These are phyloP conservation scores for Pseudogymnoascus sp. DNA, from an alignment of 2,329 filamentous ascomycete species.

Conservation along the genomic window DNA sequence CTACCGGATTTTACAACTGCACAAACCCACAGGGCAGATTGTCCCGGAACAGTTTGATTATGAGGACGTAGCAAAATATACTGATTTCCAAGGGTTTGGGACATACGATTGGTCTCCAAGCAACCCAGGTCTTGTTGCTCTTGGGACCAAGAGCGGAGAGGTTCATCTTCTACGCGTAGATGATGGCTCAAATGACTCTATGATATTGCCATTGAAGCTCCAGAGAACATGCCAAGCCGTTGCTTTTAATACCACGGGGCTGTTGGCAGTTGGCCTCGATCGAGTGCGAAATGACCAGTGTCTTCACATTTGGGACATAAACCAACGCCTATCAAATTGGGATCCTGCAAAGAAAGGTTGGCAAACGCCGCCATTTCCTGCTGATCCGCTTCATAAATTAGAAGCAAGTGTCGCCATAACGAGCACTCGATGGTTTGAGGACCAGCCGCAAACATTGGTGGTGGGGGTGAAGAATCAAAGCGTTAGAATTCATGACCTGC, in stretches of 20 bases:
- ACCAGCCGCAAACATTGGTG: constrained; percentile 66
- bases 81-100: constrained; percentile 55
- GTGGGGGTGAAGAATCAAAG: constrained; percentile 69
- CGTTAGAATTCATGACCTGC: constrained; percentile 67
- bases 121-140: constrained; percentile 54
- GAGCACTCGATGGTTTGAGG: constrained; percentile 73
- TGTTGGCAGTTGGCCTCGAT: constrained; percentile 71
- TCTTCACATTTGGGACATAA: constrained; percentile 75
- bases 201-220: constrained; percentile 64
- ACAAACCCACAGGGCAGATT: constrained; percentile 53
- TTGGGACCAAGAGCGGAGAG: constrained; percentile 67
- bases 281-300: constrained; percentile 74
- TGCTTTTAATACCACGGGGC: constrained; percentile 63
- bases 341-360: constrained; percentile 41
- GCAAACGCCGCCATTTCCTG: constrained; percentile 19
- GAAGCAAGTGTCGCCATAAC: constrained; percentile 68
- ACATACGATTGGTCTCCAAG: constrained; percentile 60
- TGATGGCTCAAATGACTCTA: constrained; percentile 55
- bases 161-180: constrained; percentile 68
- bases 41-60: constrained; percentile 50
- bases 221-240: constrained; percentile 74
- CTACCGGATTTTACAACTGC: constrained; percentile 54
- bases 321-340: constrained; percentile 44
- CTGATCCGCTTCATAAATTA: constrained; percentile 48
- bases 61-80: constrained; percentile 48